Conservation (phyloP, 1,284 basidiomycete species). For the Cryptococcus maquisensis region DNA sequence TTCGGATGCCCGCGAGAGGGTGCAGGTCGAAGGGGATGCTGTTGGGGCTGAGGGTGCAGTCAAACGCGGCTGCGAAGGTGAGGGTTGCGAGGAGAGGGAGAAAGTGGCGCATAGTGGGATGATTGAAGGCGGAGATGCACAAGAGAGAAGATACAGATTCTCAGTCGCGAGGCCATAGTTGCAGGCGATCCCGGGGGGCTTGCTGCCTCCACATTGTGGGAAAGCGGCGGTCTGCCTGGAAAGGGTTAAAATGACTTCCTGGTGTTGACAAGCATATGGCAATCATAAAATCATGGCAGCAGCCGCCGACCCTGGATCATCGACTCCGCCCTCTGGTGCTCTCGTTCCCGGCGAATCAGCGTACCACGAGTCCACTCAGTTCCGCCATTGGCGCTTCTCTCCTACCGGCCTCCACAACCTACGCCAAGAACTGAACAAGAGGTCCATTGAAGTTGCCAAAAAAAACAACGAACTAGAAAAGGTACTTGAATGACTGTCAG, state of each 20-base stretch:
- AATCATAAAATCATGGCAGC: background rate
- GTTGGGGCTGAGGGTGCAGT: conserved; percentile 19
- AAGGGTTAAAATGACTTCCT: too few species aligned
- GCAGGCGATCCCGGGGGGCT: background rate
- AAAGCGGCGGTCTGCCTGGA: too few species aligned
- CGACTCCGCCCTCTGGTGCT: background rate
- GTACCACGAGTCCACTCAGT: conserved; percentile 82
- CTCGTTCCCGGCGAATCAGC: conserved; percentile 44
- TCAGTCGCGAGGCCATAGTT: background rate
- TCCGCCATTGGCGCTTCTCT: conserved; percentile 81
- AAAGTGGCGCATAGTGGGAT: background rate
- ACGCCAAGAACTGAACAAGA: conserved; percentile 64
- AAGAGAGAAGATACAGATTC: background rate
- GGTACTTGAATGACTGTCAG: conserved; percentile 53
- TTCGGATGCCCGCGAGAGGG: conserved; percentile 25
- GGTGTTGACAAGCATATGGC: too few species aligned
- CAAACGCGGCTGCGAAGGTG: conserved; percentile 16
- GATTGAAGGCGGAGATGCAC: background rate
- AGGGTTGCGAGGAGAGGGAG: conserved; percentile 9
- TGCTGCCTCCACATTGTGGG: too few species aligned
- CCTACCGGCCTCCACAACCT: conserved; percentile 58
- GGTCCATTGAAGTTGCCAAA: conserved; percentile 68
- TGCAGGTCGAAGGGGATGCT: conserved; percentile 34
- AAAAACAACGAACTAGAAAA: conserved; percentile 72
- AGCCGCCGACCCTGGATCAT: too few species aligned